These are phyloP conservation scores for Lodderomyces beijingensis DNA, from an alignment of 1,139 yeast species.

Conservation along the genomic window DNA sequence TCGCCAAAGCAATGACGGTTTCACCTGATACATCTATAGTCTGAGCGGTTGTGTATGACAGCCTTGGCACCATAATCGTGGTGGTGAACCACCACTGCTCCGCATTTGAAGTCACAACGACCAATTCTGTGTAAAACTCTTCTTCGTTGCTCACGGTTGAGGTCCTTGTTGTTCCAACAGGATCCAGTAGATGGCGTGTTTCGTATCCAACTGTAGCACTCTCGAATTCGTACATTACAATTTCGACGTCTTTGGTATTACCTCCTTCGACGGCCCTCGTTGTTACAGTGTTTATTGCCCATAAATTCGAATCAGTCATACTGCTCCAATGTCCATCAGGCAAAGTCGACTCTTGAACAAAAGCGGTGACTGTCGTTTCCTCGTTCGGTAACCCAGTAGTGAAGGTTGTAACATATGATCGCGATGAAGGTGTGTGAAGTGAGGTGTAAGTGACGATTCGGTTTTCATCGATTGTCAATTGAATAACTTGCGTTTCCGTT, in stretches of 20 bases:
- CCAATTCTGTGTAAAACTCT: not conserved
- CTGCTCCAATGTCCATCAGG: not conserved
- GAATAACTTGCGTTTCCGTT: conserved; percentile 1
- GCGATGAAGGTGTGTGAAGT: conserved; percentile 1
- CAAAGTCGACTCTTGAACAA: not conserved
- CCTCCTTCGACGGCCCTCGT: no score
- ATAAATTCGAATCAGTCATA: not conserved
- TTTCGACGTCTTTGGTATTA: conserved; percentile 1
- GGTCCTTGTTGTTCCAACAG: not conserved
- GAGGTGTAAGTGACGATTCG: not conserved
- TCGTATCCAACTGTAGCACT: no score
- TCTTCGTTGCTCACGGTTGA: not conserved
- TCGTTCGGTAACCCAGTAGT: not conserved
- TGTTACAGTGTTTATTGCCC: not conserved
- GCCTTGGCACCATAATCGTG: not conserved
- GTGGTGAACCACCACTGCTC: conserved; percentile 1
- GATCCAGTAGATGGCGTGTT: no score
- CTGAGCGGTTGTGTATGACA: not conserved
- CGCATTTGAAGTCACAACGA: conserved; percentile 1
- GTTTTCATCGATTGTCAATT: not conserved
- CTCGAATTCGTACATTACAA: not conserved
- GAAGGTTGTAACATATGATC: not conserved
- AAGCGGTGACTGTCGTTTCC: not conserved
- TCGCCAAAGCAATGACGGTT: not conserved
- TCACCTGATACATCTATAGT: conserved; percentile 1